phyloP scores from a whole-genome alignment of 2,329 filamentous ascomycete species.

The Gyromitra esculenta region DNA sequence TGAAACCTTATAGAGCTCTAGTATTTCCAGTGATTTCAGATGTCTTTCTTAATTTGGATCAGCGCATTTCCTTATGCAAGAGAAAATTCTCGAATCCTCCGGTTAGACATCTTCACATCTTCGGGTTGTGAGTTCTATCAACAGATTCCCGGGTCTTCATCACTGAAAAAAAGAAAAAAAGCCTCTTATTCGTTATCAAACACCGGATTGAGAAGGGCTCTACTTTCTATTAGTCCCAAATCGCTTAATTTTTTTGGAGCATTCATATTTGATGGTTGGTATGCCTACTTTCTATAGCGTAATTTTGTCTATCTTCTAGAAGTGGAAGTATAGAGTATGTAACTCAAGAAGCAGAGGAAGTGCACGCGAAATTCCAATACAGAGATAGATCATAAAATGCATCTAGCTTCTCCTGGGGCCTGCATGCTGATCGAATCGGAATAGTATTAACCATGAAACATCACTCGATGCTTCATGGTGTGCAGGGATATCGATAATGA shows the following conservation, averaged over 20 bases:
- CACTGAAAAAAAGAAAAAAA: not conserved
- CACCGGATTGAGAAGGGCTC: not conserved
- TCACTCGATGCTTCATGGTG: constrained; percentile 34
- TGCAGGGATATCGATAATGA: not conserved
- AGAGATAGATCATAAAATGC: not conserved
- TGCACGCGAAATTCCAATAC: not conserved
- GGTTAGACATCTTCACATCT: not conserved
- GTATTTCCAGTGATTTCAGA: not conserved
- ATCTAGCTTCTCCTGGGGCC: constrained; percentile 4
- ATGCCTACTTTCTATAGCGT: not conserved
- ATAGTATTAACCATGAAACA: constrained; percentile 11
- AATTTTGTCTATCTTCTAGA: not conserved
- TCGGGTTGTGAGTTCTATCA: not conserved
- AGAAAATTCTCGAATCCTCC: not conserved
- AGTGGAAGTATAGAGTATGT: no score
- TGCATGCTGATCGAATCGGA: not conserved
- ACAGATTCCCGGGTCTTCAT: not conserved
- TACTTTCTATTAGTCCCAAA: not conserved
- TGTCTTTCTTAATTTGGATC: not conserved
- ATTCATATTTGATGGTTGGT: not conserved
- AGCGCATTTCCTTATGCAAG: not conserved
- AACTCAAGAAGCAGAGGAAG: no score
- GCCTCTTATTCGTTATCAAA: not conserved
- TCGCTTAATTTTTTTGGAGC: not conserved
- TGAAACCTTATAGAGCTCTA: not conserved